These are phyloP conservation scores for Cryptococcus wingfieldii DNA, from an alignment of 1,284 basidiomycete genomes.

Conservation along the genomic window DNA sequence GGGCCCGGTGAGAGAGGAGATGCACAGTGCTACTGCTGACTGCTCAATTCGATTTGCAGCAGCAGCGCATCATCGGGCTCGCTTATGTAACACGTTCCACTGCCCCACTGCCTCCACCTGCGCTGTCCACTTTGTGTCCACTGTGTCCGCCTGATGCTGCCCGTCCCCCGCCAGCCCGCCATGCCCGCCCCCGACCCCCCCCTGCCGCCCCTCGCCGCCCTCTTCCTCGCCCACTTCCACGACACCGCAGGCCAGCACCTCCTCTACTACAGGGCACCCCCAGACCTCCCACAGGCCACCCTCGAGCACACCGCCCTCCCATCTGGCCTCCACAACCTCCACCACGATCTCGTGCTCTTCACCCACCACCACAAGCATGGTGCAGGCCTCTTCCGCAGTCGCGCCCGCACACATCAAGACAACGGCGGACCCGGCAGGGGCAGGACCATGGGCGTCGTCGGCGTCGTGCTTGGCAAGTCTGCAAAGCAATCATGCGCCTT, in stretches of 20 bases:
- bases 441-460: slow-evolving; percentile 41
- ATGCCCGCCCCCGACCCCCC: too few species aligned
- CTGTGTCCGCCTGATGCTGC: too few species aligned
- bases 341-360: slow-evolving; percentile 33
- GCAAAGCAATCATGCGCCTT: neutral
- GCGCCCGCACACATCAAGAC: slow-evolving; percentile 5
- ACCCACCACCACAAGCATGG: slow-evolving; percentile 26
- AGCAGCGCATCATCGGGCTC: too few species aligned
- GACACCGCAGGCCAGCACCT: slow-evolving; percentile 43
- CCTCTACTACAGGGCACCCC: slow-evolving; percentile 26
- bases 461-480: slow-evolving; percentile 34
- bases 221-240: slow-evolving; percentile 45
- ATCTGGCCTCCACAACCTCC: slow-evolving; percentile 36
- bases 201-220: slow-evolving; percentile 35
- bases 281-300: slow-evolving; percentile 19
- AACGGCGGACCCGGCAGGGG: slow-evolving; percentile 24
- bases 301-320: slow-evolving; percentile 41
- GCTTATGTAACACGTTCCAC: too few species aligned
- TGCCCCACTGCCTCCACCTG: too few species aligned
- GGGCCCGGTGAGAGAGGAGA: neutral
- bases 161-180: too few species aligned
- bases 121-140: too few species aligned
- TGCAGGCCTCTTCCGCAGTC: slow-evolving; percentile 34
- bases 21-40: too few species aligned
- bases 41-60: too few species aligned